A percentile compares a stretch with the other conserved stretches of the same genome.
Evolutionary conservation across 208 protist genomes (phyloP).

Genomic region (Lotmaria passim): DNA sequence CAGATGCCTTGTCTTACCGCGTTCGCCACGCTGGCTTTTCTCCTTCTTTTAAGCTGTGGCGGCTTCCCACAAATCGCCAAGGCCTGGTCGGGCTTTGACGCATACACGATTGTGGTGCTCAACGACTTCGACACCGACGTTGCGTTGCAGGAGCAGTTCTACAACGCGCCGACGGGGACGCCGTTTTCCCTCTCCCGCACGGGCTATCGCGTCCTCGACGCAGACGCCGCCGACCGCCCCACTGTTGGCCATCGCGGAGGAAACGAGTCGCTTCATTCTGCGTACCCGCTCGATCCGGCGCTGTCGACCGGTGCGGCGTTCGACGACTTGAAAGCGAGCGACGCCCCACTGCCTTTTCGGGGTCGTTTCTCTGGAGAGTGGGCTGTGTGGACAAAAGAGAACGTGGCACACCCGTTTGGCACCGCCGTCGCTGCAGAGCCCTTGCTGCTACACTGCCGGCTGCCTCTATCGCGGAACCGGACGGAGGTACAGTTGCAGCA

Average conservation of each 20-base stretch:
- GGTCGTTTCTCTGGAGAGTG: slow-evolving; percentile 73
- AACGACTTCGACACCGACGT: slow-evolving; percentile 38
- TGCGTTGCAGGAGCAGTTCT: slow-evolving; percentile 46
- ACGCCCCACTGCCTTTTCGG: slow-evolving; percentile 34
- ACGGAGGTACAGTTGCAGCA: slow-evolving; percentile 31
- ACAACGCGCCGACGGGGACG: slow-evolving; percentile 45
- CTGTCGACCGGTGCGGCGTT: slow-evolving; percentile 15
- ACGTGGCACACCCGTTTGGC: background rate
- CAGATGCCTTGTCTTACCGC: no score
- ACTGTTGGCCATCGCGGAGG: background rate
- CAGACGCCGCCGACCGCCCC: background rate
- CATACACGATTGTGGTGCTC: slow-evolving; percentile 53
- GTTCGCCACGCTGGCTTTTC: no score
- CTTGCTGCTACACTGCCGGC: slow-evolving; percentile 76
- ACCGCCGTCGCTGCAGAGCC: slow-evolving; percentile 3
- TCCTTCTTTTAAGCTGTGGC: background rate
- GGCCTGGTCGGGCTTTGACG: slow-evolving; percentile 46
- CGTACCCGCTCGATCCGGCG: slow-evolving; percentile 17
- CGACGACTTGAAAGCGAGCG: background rate
- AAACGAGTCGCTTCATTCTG: background rate
- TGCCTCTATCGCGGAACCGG: slow-evolving; percentile 61
- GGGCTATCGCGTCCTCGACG: slow-evolving; percentile 34
- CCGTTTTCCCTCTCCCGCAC: slow-evolving; percentile 29
- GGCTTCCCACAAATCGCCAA: background rate
- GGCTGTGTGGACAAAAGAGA: slow-evolving; percentile 68